Base-by-base conservation (phyloP, 352 stramenopile genomes). In the Pythium insidiosum region DNA sequence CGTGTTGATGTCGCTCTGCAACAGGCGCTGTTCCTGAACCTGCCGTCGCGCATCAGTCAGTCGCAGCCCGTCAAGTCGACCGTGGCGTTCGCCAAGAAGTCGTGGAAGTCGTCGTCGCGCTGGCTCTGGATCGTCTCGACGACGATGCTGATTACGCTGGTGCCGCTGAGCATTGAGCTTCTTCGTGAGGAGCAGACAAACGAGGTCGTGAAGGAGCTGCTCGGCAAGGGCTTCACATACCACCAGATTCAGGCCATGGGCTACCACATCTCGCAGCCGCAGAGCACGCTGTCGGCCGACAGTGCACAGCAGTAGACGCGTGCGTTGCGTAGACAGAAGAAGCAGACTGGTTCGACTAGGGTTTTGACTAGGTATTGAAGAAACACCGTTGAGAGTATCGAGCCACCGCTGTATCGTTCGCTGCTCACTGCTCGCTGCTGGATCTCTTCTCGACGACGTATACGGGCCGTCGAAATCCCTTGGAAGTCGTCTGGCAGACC, bases 131-230 rank as follows among this genome's bases (percentile, higher is more conserved):
- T 90, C 23, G 50, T 93, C 38, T 84, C 80, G 26, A 93, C 80
- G 36, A 86, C 77, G 38, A 67, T 88, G 56, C 61, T 93, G 18
- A 81, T 93, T 52, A 93, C 80, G 39, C 63, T 93, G 31, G 79
- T 93, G 18, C 80, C 80, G 30, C 51, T 93, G 38, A 89, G 80
- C 48, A 86, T 93, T 69, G 80, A 93, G 76, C 73, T 89, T 43
- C 58, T 89, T 20, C 77, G 77, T 46, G 77, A 89, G 56, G 77
- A 89, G 52, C 77, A 89, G 59, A 86, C 77, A 25, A 89, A 89
- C 46, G 77, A 89, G 49, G 69, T 86, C 31, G 77, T 86, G 31
- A 89, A 88, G 64, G 77, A 89, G 47, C 56, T 89, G 33, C 45
- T 88, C 35, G 66, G 63, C 59, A 89, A 88, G 63, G 80, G 80